These are phyloP conservation scores for Pleodorina starrii DNA, from an alignment of 139 green algal genomes.

Conservation along the genomic window DNA sequence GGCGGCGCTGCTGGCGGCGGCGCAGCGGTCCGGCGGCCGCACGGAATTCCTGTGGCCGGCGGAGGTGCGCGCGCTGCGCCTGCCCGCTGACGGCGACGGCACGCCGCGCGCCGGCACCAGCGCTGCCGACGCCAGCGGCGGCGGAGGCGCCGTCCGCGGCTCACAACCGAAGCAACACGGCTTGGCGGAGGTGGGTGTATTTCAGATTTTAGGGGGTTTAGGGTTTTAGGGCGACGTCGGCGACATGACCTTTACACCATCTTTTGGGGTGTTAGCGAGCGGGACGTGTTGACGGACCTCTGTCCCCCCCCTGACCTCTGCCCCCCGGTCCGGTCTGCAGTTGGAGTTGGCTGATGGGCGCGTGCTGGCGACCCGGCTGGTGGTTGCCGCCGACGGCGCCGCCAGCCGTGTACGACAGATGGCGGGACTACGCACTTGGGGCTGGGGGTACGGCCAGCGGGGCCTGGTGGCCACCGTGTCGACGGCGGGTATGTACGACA, in stretches of 20 bases:
- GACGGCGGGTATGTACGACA: constrained; percentile 43
- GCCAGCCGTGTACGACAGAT: constrained; percentile 69
- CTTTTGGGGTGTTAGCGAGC: no score
- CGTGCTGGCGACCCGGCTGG: constrained; percentile 55
- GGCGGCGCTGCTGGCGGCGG: constrained; percentile 21
- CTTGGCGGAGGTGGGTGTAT: constrained; percentile 10
- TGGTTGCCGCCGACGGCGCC: constrained; percentile 88
- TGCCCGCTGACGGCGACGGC: background rate
- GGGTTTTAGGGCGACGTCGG: no score
- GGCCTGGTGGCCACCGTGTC: constrained; percentile 79
- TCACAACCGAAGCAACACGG: background rate
- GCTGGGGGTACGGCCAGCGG: constrained; percentile 73
- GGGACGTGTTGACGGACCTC: no score
- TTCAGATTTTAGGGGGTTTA: background rate
- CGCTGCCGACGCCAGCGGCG: constrained; percentile 32
- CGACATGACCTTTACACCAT: no score
- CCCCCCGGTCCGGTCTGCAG: no score
- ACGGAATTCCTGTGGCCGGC: constrained; percentile 50
- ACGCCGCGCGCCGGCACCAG: constrained; percentile 6
- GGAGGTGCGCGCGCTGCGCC: constrained; percentile 11
- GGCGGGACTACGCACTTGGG: constrained; percentile 70
- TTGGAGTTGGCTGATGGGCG: constrained; percentile 53
- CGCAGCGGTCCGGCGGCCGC: constrained; percentile 32
- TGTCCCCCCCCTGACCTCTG: no score
- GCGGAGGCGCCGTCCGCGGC: constrained; percentile 1